Percentiles rank a stretch among this genome's conserved stretches.
Conservation (phyloP, 2,329 filamentous ascomycete genomes). For the Leptographium wingfieldii region DNA sequence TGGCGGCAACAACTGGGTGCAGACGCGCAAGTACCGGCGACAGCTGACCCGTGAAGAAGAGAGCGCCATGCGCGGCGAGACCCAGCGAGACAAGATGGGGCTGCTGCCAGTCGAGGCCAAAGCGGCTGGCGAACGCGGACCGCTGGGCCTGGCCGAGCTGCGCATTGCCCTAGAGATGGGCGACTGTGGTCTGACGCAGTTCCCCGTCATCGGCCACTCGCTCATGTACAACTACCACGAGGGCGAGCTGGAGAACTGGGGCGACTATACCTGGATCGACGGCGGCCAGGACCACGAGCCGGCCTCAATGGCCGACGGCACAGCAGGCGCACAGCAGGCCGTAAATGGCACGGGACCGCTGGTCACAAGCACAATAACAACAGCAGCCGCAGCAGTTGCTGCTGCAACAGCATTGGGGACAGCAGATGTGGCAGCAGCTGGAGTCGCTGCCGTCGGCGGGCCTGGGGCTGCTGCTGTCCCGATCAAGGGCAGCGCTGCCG, state of each 20-base stretch:
- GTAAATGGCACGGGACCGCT: conserved; percentile 1
- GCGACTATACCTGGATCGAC: conserved; percentile 44
- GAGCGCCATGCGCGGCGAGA: conserved; percentile 56
- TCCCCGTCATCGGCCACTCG: conserved; percentile 60
- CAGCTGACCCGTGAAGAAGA: conserved; percentile 68
- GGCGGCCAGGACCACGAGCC: conserved; percentile 21
- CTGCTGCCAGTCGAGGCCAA: conserved; percentile 72
- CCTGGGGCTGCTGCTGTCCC: neutral
- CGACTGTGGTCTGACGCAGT: conserved; percentile 63
- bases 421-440: no score
- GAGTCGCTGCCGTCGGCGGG: neutral
- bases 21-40: conserved; percentile 64
- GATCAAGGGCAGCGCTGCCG: neutral
- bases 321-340: neutral
- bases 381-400: neutral
- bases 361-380: neutral
- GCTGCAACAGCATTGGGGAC: neutral
- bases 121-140: conserved; percentile 56
- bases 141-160: conserved; percentile 67
- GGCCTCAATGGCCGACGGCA: neutral
- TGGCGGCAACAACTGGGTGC: conserved; percentile 58
- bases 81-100: conserved; percentile 62
- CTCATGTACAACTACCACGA: conserved; percentile 63
- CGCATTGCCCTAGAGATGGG: conserved; percentile 63
- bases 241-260: conserved; percentile 58